These are phyloP conservation scores for Lycium barbarum DNA, from an alignment of 257 asterid species.

Conservation along the genomic window DNA sequence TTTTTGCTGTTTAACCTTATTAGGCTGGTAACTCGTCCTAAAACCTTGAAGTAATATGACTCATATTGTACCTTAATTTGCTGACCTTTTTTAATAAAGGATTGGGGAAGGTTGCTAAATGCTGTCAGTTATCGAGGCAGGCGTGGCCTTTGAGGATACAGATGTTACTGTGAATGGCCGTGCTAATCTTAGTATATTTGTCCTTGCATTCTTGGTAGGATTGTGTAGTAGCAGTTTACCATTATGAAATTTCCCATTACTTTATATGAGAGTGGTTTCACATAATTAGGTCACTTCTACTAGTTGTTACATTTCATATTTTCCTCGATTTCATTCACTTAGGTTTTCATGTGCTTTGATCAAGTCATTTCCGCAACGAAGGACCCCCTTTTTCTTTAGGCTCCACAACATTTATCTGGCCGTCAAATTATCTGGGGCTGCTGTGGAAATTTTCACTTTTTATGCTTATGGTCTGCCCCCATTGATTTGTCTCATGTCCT, in stretches of 20 bases:
- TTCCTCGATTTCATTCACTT: slow-evolving; percentile 9
- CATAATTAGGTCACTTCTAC: background rate
- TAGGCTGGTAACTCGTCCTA: background rate
- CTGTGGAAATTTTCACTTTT: slow-evolving; percentile 8
- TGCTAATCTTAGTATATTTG: background rate
- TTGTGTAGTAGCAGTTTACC: background rate
- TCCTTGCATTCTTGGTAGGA: background rate
- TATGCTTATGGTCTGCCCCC: background rate
- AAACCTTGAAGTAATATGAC: background rate
- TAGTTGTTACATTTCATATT: background rate
- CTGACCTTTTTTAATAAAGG: background rate
- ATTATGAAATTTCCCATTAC: background rate
- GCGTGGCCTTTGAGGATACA: slow-evolving; percentile 14
- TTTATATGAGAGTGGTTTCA: background rate
- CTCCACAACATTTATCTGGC: background rate
- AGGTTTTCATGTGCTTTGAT: slow-evolving; percentile 17
- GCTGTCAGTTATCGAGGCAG: background rate
- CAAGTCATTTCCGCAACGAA: background rate
- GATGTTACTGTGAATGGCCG: background rate
- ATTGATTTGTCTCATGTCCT: background rate
- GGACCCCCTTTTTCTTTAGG: background rate
- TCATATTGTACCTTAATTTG: slow-evolving; percentile 15
- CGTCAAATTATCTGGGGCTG: background rate
- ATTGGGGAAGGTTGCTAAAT: background rate
- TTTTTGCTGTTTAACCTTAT: background rate